A percentile compares a stretch with the other conserved stretches of the same genome.
Evolutionary conservation across 805 yeast genomes (phyloP).

Genomic region (Danielozyma ontarioensis): DNA sequence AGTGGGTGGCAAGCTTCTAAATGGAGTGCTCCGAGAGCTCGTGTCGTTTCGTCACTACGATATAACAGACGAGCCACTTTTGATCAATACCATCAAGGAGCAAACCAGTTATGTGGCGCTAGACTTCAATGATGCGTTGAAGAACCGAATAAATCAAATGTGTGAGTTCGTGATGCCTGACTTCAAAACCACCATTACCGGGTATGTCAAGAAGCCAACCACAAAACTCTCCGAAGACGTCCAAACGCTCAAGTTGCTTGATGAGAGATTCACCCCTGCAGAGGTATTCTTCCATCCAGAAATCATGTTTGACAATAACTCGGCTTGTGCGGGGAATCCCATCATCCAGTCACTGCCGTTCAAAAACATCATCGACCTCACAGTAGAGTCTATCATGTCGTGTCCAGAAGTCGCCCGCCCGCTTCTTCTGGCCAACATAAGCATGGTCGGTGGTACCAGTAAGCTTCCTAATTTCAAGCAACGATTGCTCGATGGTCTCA

Average conservation of each 20-base stretch:
- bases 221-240: conserved; percentile 38
- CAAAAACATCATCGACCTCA: conserved; percentile 69
- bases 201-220: conserved; percentile 49
- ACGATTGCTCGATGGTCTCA: conserved; percentile 57
- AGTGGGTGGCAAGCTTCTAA: conserved; percentile 80
- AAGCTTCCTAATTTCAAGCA: conserved; percentile 61
- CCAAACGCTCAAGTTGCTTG: conserved; percentile 65
- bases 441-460: conserved; percentile 78
- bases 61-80: conserved; percentile 82
- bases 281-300: conserved; percentile 86
- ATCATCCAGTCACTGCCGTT: conserved; percentile 47
- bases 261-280: conserved; percentile 85
- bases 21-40: conserved; percentile 78
- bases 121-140: conserved; percentile 48
- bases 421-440: conserved; percentile 71
- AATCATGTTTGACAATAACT: conserved; percentile 39
- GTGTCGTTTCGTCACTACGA: conserved; percentile 90
- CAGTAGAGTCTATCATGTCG: conserved; percentile 61
- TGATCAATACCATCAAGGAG: conserved; percentile 85
- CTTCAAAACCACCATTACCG: conserved; percentile 72
- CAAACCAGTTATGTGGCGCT: conserved; percentile 62
- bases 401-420: conserved; percentile 75
- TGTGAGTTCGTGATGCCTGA: conserved; percentile 85
- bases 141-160: conserved; percentile 28
- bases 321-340: conserved; percentile 20